Percentiles rank a stretch among this genome's conserved stretches.
Conservation (phyloP, 1,284 basidiomycete genomes). For the Pyrrhoderma lamaoense region DNA sequence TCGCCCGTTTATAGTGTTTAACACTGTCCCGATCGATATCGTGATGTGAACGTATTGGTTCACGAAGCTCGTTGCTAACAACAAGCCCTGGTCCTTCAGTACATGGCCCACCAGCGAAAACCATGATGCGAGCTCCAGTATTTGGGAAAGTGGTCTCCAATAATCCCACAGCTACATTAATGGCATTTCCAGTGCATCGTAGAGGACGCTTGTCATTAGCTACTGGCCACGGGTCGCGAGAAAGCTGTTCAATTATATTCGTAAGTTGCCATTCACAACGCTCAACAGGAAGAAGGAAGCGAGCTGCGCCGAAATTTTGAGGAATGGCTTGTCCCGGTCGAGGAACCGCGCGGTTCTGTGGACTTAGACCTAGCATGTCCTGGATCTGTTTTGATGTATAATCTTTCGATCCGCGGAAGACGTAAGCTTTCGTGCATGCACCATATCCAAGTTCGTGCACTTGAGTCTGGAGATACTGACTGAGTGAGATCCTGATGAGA, state of each 20-base stretch:
- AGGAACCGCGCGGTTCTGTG: constrained; percentile 70
- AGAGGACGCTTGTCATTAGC: constrained; percentile 93
- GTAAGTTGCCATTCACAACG: constrained; percentile 98
- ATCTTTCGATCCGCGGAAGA: constrained; percentile 99
- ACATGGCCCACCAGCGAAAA: constrained; percentile 94
- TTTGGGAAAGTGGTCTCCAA: constrained; percentile 95
- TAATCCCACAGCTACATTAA: constrained; percentile 92
- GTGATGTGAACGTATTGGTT: constrained; percentile 98
- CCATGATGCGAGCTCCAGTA: constrained; percentile 94
- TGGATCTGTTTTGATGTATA: constrained; percentile 96
- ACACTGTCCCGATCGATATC: constrained; percentile 97
- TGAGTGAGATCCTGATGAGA: not conserved
- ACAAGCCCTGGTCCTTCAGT: constrained; percentile 98
- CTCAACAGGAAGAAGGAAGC: constrained; percentile 90
- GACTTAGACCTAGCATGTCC: constrained; percentile 92
- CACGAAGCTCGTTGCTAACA: constrained; percentile 91
- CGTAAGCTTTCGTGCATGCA: constrained; percentile 96
- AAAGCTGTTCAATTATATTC: constrained; percentile 83
- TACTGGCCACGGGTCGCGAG: constrained; percentile 96
- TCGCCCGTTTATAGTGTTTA: constrained; percentile 96
- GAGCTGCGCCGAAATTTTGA: constrained; percentile 80
- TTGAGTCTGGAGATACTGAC: constrained; percentile 61
- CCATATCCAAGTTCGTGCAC: constrained; percentile 97
- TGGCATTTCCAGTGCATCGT: constrained; percentile 91
- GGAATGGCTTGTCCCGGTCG: constrained; percentile 83